Evolutionary conservation across 805 yeast species (phyloP).

Genomic region (Kluyveromyces wickerhamii): DNA sequence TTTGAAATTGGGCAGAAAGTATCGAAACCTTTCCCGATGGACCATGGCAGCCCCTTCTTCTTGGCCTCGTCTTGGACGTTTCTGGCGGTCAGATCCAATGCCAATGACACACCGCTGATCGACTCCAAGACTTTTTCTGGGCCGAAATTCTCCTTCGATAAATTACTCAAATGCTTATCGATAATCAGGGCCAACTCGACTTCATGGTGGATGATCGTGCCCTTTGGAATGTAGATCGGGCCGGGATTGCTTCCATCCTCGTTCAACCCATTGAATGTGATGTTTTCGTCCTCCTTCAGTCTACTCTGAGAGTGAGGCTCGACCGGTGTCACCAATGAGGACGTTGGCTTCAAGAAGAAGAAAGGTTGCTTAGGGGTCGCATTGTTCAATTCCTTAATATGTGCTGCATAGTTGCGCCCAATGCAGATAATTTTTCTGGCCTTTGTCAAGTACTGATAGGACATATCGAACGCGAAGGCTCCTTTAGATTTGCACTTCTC

Average conservation of each 20-base stretch:
- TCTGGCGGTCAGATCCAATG: slow-evolving; percentile 92
- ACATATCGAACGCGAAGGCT: slow-evolving; percentile 28
- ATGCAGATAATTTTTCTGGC: slow-evolving; percentile 85
- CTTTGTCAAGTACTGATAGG: slow-evolving; percentile 44
- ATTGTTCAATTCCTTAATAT: slow-evolving; percentile 82
- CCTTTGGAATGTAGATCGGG: slow-evolving; percentile 75
- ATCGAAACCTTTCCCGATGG: slow-evolving; percentile 93
- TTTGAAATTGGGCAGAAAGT: slow-evolving; percentile 86
- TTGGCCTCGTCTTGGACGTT: slow-evolving; percentile 94
- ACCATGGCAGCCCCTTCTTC: slow-evolving; percentile 92
- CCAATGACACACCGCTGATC: slow-evolving; percentile 80
- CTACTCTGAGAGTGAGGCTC: neutral
- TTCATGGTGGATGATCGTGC: slow-evolving; percentile 81
- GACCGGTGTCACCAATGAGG: slow-evolving; percentile 58
- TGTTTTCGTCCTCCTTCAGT: neutral
- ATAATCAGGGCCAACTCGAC: slow-evolving; percentile 82
- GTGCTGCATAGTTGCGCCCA: slow-evolving; percentile 97
- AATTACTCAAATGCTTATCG: slow-evolving; percentile 53
- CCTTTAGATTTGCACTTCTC: too few species aligned
- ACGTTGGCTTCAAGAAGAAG: slow-evolving; percentile 84
- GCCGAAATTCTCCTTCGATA: slow-evolving; percentile 43
- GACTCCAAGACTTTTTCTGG: slow-evolving; percentile 64
- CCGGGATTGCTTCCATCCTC: slow-evolving; percentile 41
- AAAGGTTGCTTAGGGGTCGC: slow-evolving; percentile 79
- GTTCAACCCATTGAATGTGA: slow-evolving; percentile 19